A percentile compares a stretch with the other conserved stretches of the same genome.
These are phyloP conservation scores for Linnemannia exigua DNA, from an alignment of 192 early-diverging fungal genomes.

Conservation along the genomic window DNA sequence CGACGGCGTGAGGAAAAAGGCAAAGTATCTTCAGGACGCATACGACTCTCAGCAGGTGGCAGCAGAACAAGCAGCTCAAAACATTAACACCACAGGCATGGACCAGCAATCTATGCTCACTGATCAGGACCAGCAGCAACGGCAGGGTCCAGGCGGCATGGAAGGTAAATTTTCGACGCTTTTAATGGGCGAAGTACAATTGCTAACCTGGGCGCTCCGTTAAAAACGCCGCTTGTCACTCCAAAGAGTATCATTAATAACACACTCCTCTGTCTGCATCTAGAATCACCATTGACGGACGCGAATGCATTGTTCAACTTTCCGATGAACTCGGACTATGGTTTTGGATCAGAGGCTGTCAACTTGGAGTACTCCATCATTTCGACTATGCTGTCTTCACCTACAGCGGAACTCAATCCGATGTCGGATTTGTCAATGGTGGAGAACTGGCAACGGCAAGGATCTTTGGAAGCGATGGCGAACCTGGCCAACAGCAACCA, in stretches of 20 bases:
- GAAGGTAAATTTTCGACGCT: conserved; percentile 14
- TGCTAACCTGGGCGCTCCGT: not conserved
- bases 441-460: conserved; percentile 51
- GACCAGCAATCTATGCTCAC: conserved; percentile 14
- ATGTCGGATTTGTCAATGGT: conserved; percentile 55
- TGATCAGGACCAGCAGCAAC: conserved; percentile 39
- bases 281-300: conserved; percentile 40
- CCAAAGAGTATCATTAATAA: not conserved
- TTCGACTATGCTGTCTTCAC: conserved; percentile 88
- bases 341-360: conserved; percentile 90
- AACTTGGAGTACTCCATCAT: conserved; percentile 93
- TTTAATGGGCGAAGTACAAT: conserved; percentile 1
- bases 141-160: conserved; percentile 27
- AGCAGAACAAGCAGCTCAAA: conserved; percentile 33
- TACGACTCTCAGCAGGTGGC: conserved; percentile 59
- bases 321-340: conserved; percentile 61
- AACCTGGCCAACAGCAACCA: conserved; percentile 60
- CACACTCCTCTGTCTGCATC: not conserved
- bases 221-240: too few species aligned
- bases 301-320: conserved; percentile 40
- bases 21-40: conserved; percentile 89
- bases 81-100: conserved; percentile 10
- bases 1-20: conserved; percentile 90
- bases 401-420: conserved; percentile 59
- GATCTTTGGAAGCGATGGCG: conserved; percentile 42